Evolutionary conservation across 164 flowering plant species (phyloP).

Genomic region (Amborella trichopoda): DNA sequence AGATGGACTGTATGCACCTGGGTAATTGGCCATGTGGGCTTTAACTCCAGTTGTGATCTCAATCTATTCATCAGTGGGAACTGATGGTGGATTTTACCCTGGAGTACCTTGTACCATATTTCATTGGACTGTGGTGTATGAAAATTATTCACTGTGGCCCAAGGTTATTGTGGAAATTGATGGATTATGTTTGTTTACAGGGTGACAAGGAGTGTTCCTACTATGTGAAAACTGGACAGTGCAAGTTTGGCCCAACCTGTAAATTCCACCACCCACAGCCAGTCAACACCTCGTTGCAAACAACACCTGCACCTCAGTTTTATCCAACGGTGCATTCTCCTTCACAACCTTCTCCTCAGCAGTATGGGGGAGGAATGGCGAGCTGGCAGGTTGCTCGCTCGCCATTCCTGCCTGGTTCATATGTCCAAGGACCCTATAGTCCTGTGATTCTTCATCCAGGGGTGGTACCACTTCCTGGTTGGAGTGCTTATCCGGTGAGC

Average conservation of each 20-base stretch:
- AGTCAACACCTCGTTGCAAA: slow-evolving; percentile 27
- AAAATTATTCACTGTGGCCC: neutral
- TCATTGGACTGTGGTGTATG: neutral
- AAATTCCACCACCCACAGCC: slow-evolving; percentile 93
- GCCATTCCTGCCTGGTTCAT: slow-evolving; percentile 50
- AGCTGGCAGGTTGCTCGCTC: slow-evolving; percentile 70
- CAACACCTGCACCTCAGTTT: slow-evolving; percentile 33
- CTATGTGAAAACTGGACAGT: slow-evolving; percentile 79
- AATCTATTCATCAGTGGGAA: too few species aligned
- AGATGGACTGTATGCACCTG: too few species aligned
- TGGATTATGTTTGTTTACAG: slow-evolving; percentile 21
- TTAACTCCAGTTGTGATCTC: too few species aligned
- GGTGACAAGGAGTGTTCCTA: slow-evolving; percentile 92
- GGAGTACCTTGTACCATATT: too few species aligned
- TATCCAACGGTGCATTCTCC: slow-evolving; percentile 56
- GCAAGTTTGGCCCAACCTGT: slow-evolving; percentile 88
- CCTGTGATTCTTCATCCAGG: slow-evolving; percentile 53
- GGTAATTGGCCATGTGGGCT: too few species aligned
- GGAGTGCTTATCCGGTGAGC: slow-evolving; percentile 66
- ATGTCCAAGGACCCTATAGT: slow-evolving; percentile 69
- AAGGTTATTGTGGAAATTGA: neutral
- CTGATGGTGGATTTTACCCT: too few species aligned
- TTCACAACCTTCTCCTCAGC: slow-evolving; percentile 48
- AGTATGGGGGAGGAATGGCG: slow-evolving; percentile 37
- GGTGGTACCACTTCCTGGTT: slow-evolving; percentile 62